Percentiles rank a stretch among this genome's conserved stretches.
These are phyloP conservation scores for Macrotyloma uniflorum DNA, from an alignment of 306 rosid genomes.

Conservation along the genomic window DNA sequence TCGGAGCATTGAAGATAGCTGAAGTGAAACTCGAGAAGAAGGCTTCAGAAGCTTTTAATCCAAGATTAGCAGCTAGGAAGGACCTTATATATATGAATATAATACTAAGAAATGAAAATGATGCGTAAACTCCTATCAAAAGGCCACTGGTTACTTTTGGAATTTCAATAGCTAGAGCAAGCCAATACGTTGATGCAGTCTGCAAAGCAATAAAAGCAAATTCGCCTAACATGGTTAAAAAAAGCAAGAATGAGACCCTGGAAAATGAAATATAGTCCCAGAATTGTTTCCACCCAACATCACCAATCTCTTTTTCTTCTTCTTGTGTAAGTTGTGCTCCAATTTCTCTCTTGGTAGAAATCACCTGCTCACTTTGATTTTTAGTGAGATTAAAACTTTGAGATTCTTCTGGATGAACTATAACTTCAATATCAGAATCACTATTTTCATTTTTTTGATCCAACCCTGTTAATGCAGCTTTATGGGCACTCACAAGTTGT, in stretches of 20 bases:
- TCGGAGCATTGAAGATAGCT: slow-evolving; percentile 18
- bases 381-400: neutral
- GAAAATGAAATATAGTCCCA: slow-evolving; percentile 22
- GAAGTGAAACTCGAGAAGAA: slow-evolving; percentile 14
- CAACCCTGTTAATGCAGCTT: neutral
- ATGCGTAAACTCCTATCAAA: neutral
- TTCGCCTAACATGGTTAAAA: neutral
- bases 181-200: slow-evolving; percentile 7
- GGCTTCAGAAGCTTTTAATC: slow-evolving; percentile 13
- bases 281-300: neutral
- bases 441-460: neutral
- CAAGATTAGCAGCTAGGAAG: neutral
- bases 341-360: neutral
- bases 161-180: slow-evolving; percentile 1
- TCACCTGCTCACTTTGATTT: neutral
- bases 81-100: neutral
- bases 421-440: neutral
- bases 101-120: neutral
- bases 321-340: neutral
- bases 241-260: neutral
- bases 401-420: neutral
- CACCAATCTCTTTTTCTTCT: neutral
- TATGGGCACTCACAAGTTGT: slow-evolving; percentile 9
- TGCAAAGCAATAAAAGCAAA: neutral
- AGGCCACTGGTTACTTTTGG: neutral